Base-by-base conservation (phyloP, 441 rosid species). In the Croton setiger region DNA sequence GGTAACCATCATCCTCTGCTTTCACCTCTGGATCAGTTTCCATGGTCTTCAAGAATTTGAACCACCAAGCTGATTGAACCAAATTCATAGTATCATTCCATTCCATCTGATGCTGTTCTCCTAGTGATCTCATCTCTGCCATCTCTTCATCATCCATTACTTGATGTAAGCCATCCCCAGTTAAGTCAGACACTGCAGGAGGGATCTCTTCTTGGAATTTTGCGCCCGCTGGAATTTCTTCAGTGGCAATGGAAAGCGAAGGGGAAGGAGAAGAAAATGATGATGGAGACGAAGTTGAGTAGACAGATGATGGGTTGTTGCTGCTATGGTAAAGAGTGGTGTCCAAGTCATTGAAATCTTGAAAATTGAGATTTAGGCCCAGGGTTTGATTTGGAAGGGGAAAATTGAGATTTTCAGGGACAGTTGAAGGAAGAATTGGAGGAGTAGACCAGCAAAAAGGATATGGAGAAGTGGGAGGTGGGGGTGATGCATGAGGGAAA, bases 51-150 rank as follows among this genome's bases (percentile, higher is more conserved):
- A 88, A 75, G 76, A 87, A 87, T 79, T 88, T 89, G 73, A 86
- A 85, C 98, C 98, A 93, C 95, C 96, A 84, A 7, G 96, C 92
- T 75, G 98, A 93, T 14, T 90, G 89, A 60, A 76, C 85, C 77
- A 89, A 78, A 80, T 89, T 89, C 89, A 89, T 77, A 39, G 82
- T 82, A 74, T 89, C 96, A 71, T 82, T 86, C 96, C 96, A 89
- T 73, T 87, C 96, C 84, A 87, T 81, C 83, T 89, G 87, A 72
- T 87, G 88, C 68, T 76, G 84, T 59, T 89, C 92, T 69, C 96
- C 96, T 11, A 89, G 74, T 63, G 92, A 83, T 78, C 87, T 82
- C 74, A 89, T 87, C 91, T 86, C 90, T 0, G 87, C 90, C 83
- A 89, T 84, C 79, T 78, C 93, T 44, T 82, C 87, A 52, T 84